phyloP scores from a whole-genome alignment of 140 eudicot species.

The Erigeron philadelphicus region DNA sequence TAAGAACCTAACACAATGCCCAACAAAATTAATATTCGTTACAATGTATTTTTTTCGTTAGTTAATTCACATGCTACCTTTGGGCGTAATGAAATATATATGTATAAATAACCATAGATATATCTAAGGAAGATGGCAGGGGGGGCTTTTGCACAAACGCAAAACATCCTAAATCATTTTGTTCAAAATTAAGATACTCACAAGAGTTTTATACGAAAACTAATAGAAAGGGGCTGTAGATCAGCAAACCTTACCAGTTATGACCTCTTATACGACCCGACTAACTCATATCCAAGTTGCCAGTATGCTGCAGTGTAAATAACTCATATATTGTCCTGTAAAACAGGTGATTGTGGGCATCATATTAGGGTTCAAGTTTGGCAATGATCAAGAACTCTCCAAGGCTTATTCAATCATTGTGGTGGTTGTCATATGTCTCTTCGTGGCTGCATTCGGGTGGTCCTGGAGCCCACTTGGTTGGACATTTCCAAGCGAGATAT shows the following conservation, averaged over 20 bases:
- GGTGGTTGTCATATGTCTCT: constrained; percentile 72
- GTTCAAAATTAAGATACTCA: no score
- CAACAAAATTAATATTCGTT: neutral
- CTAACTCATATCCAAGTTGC: no score
- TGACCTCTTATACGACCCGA: no score
- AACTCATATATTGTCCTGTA: no score
- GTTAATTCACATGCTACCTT: neutral
- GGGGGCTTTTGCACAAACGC: constrained; percentile 47
- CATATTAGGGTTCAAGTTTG: constrained; percentile 68
- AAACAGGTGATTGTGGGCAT: constrained; percentile 67
- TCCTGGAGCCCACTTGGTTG: constrained; percentile 98
- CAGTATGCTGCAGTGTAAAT: no score
- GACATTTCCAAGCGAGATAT: constrained; percentile 95
- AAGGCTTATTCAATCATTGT: constrained; percentile 51
- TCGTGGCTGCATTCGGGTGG: constrained; percentile 89
- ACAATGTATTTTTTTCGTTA: neutral
- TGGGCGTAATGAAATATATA: neutral
- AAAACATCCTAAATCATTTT: no score
- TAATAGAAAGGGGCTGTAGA: no score
- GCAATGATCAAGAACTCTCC: constrained; percentile 49
- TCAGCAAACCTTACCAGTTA: no score
- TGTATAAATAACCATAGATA: neutral
- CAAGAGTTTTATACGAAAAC: no score
- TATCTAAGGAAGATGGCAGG: constrained; percentile 46
- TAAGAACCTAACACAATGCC: neutral